Evolutionary conservation across 2,329 filamentous ascomycete genomes (phyloP).

Genomic region (Coleophoma cylindrospora): DNA sequence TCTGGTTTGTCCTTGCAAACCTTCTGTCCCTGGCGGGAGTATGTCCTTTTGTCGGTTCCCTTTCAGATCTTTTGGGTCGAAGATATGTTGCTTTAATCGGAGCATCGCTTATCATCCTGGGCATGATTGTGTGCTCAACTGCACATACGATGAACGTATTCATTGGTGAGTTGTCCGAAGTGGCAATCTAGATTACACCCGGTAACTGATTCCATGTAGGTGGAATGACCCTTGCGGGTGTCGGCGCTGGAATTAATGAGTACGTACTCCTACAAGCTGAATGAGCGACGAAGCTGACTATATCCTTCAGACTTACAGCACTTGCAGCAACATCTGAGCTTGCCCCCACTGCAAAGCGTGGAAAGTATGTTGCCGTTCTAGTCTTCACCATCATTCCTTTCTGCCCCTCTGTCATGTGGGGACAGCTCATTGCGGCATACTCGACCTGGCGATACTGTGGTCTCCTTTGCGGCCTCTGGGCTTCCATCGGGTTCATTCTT

Average conservation of each 20-base stretch:
- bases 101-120: slow-evolving; percentile 46
- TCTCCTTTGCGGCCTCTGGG: slow-evolving; percentile 45
- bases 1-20: slow-evolving; percentile 37
- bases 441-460: slow-evolving; percentile 49
- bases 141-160: slow-evolving; percentile 55
- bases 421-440: slow-evolving; percentile 46
- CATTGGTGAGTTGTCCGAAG: slow-evolving; percentile 40
- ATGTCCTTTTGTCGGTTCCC: slow-evolving; percentile 60
- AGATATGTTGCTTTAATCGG: slow-evolving; percentile 53
- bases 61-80: slow-evolving; percentile 60
- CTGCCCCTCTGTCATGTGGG: slow-evolving; percentile 55
- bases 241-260: slow-evolving; percentile 64
- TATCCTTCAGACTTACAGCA: slow-evolving; percentile 43
- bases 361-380: slow-evolving; percentile 52
- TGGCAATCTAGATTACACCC: background rate
- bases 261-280: too few relatives aligned
- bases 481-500: slow-evolving; percentile 44
- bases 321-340: slow-evolving; percentile 64
- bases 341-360: slow-evolving; percentile 59
- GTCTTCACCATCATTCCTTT: slow-evolving; percentile 58
- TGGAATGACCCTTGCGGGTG: slow-evolving; percentile 49
- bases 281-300: too few relatives aligned
- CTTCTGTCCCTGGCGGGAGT: slow-evolving; percentile 51
- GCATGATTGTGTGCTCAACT: slow-evolving; percentile 54
- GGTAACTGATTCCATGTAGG: slow-evolving; percentile 24